Base-by-base conservation (phyloP, 371 early-diverging fungal species). In the Smittium culicis region DNA sequence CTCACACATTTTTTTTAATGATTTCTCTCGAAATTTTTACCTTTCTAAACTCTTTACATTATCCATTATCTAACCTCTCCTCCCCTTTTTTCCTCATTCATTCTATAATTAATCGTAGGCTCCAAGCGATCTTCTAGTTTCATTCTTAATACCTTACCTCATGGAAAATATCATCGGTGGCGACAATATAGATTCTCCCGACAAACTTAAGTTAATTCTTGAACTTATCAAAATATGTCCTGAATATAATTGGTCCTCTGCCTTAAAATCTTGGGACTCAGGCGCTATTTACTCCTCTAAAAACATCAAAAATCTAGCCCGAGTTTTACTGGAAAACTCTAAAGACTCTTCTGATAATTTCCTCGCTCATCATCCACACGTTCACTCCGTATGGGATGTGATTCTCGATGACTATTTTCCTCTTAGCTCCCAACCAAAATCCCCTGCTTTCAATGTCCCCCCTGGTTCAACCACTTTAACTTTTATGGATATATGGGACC, bases 401-500 rank as follows among this genome's bases (percentile, higher is more conserved):
- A 73, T 87, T 54, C 79, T 88, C 60, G 79, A 78, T 31, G 70
- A 79, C 54, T 87, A 86, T 71, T 82, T 82, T 54, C 57, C 57
- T 25, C 11, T 5, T 5, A n/a, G 5, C 14, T 27, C 14, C 5
- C 3, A 57, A n/a, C 3, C 27, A 3, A 57, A 57, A 14, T 57
- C 57, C 5, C 14, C 14, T 27, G 27, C n/a, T 5, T 25, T 57
- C 27, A 57, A 57, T 25, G 14, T 57, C 25, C 5, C 27, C 3
- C 25, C 57, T n/a, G 27, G 25, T 25, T 14, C 14, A 16, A 3
- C 57, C 5, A 11, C n/a, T 5, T 25, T 83, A 27, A 73, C 82
- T 31, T 88, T 96, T 72, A 78, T 79, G 64, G 85, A 85, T 67
- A 88, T 94, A 65, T 96, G 96, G 96, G 80, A 79, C 17, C 77